These are phyloP conservation scores for Lipomyces oligophaga DNA, from an alignment of 805 yeast species.

Conservation along the genomic window DNA sequence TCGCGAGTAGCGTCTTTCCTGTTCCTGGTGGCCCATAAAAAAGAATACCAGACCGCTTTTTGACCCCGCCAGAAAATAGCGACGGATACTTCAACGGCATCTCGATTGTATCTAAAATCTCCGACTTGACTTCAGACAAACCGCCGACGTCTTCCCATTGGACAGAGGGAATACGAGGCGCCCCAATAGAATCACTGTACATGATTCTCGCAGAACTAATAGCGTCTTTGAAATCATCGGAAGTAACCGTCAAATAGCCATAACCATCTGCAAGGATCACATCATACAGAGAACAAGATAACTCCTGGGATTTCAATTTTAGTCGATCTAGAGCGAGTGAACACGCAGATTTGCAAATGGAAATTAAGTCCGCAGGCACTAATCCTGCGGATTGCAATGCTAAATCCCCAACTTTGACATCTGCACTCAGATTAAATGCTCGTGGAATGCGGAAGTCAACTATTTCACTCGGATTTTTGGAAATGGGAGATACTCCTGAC, in stretches of 20 bases:
- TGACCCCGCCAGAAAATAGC: slow-evolving; percentile 79
- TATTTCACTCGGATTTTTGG: not conserved
- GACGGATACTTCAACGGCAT: slow-evolving; percentile 94
- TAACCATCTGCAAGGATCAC: slow-evolving; percentile 49
- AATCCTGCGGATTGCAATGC: slow-evolving; percentile 90
- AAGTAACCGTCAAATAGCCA: slow-evolving; percentile 52
- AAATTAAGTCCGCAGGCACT: slow-evolving; percentile 73
- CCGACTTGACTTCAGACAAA: slow-evolving; percentile 81
- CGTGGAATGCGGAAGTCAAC: slow-evolving; percentile 8
- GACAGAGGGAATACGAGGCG: slow-evolving; percentile 92
- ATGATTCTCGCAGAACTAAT: slow-evolving; percentile 79
- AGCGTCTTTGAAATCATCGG: slow-evolving; percentile 63
- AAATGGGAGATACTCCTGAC: not conserved
- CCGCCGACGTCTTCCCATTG: slow-evolving; percentile 99
- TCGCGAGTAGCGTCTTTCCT: slow-evolving; percentile 91
- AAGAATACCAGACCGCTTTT: slow-evolving; percentile 90
- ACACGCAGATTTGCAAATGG: slow-evolving; percentile 67
- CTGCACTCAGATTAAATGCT: slow-evolving; percentile 41
- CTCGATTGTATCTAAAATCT: slow-evolving; percentile 91
- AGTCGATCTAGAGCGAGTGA: slow-evolving; percentile 52
- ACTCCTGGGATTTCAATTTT: slow-evolving; percentile 32
- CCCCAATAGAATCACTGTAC: slow-evolving; percentile 92
- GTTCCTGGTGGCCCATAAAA: slow-evolving; percentile 99
- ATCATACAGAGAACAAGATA: slow-evolving; percentile 31
- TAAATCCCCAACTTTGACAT: slow-evolving; percentile 54